These are phyloP conservation scores for Stephanodiscus triporus DNA, from an alignment of 108 stramenopile species.

Conservation along the genomic window DNA sequence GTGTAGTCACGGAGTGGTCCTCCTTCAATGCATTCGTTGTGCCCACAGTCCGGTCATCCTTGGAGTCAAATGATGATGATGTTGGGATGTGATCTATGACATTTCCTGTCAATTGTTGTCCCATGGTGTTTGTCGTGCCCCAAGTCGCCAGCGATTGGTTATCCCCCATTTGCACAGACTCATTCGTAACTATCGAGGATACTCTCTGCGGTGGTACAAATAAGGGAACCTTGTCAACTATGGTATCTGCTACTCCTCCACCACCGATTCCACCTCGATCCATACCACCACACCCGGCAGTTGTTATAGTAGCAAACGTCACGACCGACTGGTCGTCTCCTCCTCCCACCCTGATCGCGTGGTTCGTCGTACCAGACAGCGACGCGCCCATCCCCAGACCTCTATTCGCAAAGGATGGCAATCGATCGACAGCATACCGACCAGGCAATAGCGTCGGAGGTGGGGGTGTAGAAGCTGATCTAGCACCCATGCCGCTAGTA, in stretches of 20 bases:
- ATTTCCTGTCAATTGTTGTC: slow-evolving; percentile 9
- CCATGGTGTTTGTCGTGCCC: slow-evolving; percentile 45
- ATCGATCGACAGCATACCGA: slow-evolving; percentile 33
- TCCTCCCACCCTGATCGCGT: slow-evolving; percentile 28
- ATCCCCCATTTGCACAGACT: slow-evolving; percentile 30
- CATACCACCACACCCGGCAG: slow-evolving; percentile 18
- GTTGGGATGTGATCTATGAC: slow-evolving; percentile 20
- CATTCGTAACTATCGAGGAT: slow-evolving; percentile 18
- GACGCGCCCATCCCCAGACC: slow-evolving; percentile 2
- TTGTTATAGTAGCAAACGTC: slow-evolving; percentile 49
- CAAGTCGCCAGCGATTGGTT: slow-evolving; percentile 43
- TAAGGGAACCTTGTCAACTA: slow-evolving; percentile 48
- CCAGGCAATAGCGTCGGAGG: slow-evolving; percentile 1
- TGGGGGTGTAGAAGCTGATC: slow-evolving; percentile 18
- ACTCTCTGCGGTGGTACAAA: slow-evolving; percentile 7
- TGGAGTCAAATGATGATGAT: neutral
- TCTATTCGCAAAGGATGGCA: slow-evolving; percentile 28
- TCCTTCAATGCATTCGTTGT: slow-evolving; percentile 37
- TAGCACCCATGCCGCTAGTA: neutral
- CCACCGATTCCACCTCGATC: slow-evolving; percentile 11
- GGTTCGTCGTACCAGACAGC: slow-evolving; percentile 34
- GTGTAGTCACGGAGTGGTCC: slow-evolving; percentile 36
- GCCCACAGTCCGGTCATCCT: slow-evolving; percentile 13
- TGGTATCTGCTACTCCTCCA: slow-evolving; percentile 1
- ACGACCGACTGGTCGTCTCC: slow-evolving; percentile 51